These are phyloP conservation scores for Chaetoceros tenuissimus DNA, from an alignment of 108 stramenopile species.

Conservation along the genomic window DNA sequence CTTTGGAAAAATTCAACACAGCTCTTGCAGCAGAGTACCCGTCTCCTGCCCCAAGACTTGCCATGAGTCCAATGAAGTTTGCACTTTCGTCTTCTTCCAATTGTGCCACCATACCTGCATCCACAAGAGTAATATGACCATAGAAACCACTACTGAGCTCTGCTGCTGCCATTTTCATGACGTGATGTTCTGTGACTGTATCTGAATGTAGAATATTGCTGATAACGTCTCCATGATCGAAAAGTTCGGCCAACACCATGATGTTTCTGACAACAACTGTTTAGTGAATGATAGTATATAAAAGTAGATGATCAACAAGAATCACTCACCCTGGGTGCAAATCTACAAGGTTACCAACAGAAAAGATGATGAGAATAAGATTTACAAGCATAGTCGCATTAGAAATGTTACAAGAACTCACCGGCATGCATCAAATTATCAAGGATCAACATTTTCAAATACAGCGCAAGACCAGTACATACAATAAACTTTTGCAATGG, in stretches of 20 bases:
- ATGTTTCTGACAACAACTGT: no score
- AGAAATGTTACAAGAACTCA: no score
- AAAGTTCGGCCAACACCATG: neutral
- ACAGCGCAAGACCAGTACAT: slow-evolving; percentile 58
- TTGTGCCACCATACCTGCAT: slow-evolving; percentile 86
- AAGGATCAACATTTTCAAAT: slow-evolving; percentile 79
- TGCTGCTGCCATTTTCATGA: neutral
- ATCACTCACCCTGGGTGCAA: slow-evolving; percentile 72
- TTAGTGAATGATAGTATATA: no score
- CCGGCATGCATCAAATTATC: slow-evolving; percentile 62
- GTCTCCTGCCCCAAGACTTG: slow-evolving; percentile 61
- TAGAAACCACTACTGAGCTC: neutral
- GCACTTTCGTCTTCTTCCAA: slow-evolving; percentile 47
- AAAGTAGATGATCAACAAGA: no score
- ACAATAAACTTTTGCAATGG: slow-evolving; percentile 51
- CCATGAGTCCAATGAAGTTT: slow-evolving; percentile 67
- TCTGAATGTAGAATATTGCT: neutral
- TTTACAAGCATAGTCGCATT: neutral
- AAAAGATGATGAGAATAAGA: slow-evolving; percentile 1
- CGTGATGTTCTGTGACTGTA: neutral
- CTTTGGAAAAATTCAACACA: slow-evolving; percentile 50
- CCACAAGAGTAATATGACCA: slow-evolving; percentile 46
- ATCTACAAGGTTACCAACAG: slow-evolving; percentile 44
- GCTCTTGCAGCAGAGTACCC: slow-evolving; percentile 46
- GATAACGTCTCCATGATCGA: neutral